A percentile compares a stretch with the other conserved stretches of the same genome.
phyloP scores from a whole-genome alignment of 2,329 filamentous ascomycete genomes.

The Emmonsia crescens region DNA sequence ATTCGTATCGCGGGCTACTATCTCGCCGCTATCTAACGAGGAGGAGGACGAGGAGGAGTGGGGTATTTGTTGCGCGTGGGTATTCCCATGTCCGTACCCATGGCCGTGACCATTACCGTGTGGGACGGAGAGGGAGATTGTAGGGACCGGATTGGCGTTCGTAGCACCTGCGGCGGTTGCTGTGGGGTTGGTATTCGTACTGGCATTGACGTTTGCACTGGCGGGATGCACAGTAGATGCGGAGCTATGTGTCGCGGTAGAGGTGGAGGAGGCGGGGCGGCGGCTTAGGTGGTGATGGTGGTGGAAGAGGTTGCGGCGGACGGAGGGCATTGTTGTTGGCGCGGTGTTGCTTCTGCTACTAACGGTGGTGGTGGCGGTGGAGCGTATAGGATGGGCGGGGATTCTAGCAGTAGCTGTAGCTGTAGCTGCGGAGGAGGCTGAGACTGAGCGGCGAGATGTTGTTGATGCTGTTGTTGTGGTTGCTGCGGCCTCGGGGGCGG shows the following conservation, averaged over 20 bases:
- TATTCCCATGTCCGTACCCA: neutral
- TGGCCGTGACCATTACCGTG: neutral
- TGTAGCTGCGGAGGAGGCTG: neutral
- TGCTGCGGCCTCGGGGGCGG: constrained; percentile 35
- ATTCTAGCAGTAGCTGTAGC: neutral
- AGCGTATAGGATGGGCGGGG: neutral
- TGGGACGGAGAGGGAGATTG: neutral
- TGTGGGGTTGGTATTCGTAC: neutral
- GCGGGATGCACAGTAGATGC: neutral
- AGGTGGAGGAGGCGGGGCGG: constrained; percentile 25
- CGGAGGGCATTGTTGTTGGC: constrained; percentile 21
- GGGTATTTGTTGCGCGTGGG: neutral
- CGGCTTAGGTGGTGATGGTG: constrained; percentile 34
- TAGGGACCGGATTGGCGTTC: neutral
- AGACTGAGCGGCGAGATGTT: neutral
- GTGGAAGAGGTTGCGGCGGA: constrained; percentile 37
- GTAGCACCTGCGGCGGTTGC: neutral
- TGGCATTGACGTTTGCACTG: neutral
- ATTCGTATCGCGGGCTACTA: constrained; percentile 40
- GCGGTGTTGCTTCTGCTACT: neutral
- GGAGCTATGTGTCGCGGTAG: neutral
- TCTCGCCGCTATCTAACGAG: constrained; percentile 27
- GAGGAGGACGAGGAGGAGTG: neutral
- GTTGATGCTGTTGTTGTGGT: constrained; percentile 12
- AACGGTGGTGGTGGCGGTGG: neutral